Evolutionary conservation across 352 stramenopile species (phyloP), one percentile per base, ranked within the genome.

Genomic region (Phytophthora foliorum): DNA sequence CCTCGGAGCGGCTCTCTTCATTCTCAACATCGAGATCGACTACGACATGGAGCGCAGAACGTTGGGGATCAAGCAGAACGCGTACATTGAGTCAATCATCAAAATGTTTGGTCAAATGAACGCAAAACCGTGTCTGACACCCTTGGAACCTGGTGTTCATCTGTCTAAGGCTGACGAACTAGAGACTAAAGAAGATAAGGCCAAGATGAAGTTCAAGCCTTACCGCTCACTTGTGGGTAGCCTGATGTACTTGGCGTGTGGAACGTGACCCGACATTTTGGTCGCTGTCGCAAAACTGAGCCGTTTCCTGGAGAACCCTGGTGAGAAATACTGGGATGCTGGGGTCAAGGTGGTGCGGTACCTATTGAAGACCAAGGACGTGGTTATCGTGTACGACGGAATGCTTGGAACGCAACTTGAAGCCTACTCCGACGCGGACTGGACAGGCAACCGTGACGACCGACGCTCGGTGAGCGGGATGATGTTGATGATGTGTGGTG

Each of bases 401-500:
- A 13, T 36, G 7, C 36, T 48, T 10, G 48, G 49, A 19, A 52
- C 36, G 2, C 14, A 68, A 0, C 50, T 67, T 1, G 27, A 51
- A 0, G 50, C 57, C 25, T 71, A 71, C 38, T 69, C 54, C 7
- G 42, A 77, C 49, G 69, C 69, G 1, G 57, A 74, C 32, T 77
- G 45, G 58, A 46, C 41, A 10, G 50, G 66, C 21, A 74, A 63
- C 63, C 34, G 36, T 9, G 61, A 67, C 9, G 62, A 73, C 24
- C 29, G 67, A 44, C 54, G 45, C 19, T 76, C 67, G n/a, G 24
- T 69, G n/a, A 63, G 42, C 45, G 60, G 71, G 1, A 25, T 63
- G 14, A 21, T 60, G 36, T 27, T 41, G 50, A 60, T 2, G 66
- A 73, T 32, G 27, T 69, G 5, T 76, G 38, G 48, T 29, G 54